A percentile compares a stretch with the other conserved stretches of the same genome.
Conservation (phyloP, 441 rosid genomes). For the Sinapis alba region DNA sequence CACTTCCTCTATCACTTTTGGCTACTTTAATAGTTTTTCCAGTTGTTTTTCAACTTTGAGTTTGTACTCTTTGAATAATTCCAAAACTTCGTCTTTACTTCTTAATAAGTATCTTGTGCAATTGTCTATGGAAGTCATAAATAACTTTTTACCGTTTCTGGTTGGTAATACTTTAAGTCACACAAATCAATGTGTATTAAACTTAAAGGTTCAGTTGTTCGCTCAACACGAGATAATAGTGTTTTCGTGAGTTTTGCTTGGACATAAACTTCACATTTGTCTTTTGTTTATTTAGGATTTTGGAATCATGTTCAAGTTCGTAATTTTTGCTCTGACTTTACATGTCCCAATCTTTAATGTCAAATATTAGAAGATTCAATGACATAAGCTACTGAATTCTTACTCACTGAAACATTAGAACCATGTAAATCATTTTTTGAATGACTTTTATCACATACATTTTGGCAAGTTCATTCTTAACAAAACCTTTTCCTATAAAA, state of each 20-base stretch:
- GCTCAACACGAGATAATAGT: neutral
- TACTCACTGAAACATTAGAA: neutral
- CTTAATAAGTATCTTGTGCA: too few species aligned
- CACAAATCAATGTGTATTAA: too few species aligned
- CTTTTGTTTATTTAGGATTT: neutral
- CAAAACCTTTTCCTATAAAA: too few species aligned
- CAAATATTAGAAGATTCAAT: neutral
- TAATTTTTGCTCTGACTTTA: neutral
- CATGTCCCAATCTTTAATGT: neutral
- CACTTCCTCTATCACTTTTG: too few species aligned
- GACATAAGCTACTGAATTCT: neutral
- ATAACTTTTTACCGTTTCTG: neutral
- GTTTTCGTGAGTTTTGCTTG: neutral
- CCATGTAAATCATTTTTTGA: neutral
- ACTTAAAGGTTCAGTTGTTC: neutral
- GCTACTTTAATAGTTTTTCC: too few species aligned
- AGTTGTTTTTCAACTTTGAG: too few species aligned
- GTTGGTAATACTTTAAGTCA: too few species aligned
- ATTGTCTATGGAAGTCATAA: too few species aligned
- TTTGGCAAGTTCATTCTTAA: too few species aligned
- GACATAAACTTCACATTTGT: neutral
- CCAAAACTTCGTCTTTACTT: too few species aligned
- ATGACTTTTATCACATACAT: neutral
- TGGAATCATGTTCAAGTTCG: neutral
- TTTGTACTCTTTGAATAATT: too few species aligned